Percentiles rank a stretch among this genome's conserved stretches.
phyloP scores from a whole-genome alignment of 2,329 filamentous ascomycete species.

The Penicillium sp. region DNA sequence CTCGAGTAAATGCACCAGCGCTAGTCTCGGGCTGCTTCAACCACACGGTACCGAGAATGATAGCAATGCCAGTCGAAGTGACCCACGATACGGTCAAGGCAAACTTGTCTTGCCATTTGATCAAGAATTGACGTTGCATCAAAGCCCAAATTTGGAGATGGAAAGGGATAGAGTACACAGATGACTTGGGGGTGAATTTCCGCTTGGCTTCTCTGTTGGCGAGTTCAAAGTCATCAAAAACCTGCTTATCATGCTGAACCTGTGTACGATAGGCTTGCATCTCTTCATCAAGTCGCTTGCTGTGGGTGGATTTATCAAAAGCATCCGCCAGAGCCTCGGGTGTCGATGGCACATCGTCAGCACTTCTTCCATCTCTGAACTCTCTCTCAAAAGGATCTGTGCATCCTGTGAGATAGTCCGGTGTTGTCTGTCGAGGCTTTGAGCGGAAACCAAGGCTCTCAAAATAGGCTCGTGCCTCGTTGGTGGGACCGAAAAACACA shows the following conservation, averaged over 20 bases:
- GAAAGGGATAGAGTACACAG: constrained; percentile 81
- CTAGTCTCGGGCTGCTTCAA: constrained; percentile 64
- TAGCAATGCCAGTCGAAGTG: constrained; percentile 69
- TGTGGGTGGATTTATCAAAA: constrained; percentile 65
- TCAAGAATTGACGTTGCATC: constrained; percentile 78
- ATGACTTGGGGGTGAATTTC: constrained; percentile 66
- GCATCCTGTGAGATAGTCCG: constrained; percentile 78
- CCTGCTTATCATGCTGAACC: constrained; percentile 64
- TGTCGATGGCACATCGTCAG: constrained; percentile 66
- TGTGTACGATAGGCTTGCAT: constrained; percentile 68
- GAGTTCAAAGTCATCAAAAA: constrained; percentile 72
- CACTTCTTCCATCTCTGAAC: constrained; percentile 67
- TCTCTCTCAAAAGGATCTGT: constrained; percentile 82
- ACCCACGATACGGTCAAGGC: constrained; percentile 73
- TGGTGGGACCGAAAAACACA: constrained; percentile 71
- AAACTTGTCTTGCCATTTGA: constrained; percentile 84
- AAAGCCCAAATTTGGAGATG: constrained; percentile 79
- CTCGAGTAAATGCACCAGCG: constrained; percentile 75
- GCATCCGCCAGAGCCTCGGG: constrained; percentile 67
- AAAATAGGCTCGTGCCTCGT: constrained; percentile 71
- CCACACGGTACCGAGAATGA: constrained; percentile 79
- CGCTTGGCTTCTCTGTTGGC: constrained; percentile 80
- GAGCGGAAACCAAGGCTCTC: constrained; percentile 73
- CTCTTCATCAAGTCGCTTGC: constrained; percentile 59
- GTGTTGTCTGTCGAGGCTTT: constrained; percentile 74